phyloP scores from a whole-genome alignment of 176 grass and related monocot genomes.

The Alloteropsis semialata region DNA sequence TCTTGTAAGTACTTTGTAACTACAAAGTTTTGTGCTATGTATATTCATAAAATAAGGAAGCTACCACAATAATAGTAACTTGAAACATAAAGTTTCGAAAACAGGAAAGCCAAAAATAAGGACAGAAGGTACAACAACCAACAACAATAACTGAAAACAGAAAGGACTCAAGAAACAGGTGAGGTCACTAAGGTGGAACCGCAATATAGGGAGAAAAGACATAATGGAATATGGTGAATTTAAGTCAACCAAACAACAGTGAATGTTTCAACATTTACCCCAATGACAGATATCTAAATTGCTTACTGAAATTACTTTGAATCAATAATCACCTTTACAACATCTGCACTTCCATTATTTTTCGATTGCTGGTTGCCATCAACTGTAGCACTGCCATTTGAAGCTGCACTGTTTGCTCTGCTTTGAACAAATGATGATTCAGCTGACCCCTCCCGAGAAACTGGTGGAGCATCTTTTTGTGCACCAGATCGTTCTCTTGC shows the following conservation, averaged over 20 bases:
- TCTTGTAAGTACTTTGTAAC: neutral
- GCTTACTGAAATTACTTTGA: slow-evolving; percentile 9
- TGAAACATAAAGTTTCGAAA: neutral
- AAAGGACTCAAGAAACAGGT: neutral
- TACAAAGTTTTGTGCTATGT: neutral
- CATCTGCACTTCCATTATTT: slow-evolving; percentile 66
- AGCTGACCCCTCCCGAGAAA: slow-evolving; percentile 55
- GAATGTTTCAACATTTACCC: neutral
- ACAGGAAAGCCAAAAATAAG: neutral
- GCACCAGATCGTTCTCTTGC: slow-evolving; percentile 54
- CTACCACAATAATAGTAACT: neutral
- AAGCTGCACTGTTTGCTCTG: slow-evolving; percentile 53
- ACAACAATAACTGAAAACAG: slow-evolving; percentile 2
- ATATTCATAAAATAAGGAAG: neutral
- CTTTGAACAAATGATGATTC: slow-evolving; percentile 66
- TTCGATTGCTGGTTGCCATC: slow-evolving; percentile 40
- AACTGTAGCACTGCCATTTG: slow-evolving; percentile 55
- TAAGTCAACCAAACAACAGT: neutral
- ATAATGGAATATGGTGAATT: neutral
- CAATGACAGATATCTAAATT: neutral
- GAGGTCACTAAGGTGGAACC: neutral
- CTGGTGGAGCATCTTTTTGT: slow-evolving; percentile 63
- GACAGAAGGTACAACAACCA: neutral
- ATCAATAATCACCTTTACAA: slow-evolving; percentile 53
- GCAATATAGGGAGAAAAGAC: neutral